Evolutionary conservation across 805 yeast genomes (phyloP).

Genomic region (Candida sphagnicola): DNA sequence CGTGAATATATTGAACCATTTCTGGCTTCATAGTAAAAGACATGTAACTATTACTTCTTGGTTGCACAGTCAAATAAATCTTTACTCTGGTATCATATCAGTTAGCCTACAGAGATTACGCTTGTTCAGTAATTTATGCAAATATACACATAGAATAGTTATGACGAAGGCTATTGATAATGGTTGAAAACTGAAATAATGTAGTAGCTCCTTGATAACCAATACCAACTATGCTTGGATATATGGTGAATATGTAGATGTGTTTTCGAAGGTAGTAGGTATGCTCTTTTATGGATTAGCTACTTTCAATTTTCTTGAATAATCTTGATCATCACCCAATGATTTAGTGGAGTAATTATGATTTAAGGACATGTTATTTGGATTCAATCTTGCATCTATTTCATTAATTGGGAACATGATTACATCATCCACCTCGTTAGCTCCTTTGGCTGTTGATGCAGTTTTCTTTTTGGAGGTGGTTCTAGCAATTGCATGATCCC

Average conservation of each 20-base stretch:
- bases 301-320: constrained; percentile 28
- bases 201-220: too few relatives aligned
- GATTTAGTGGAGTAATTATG: constrained; percentile 25
- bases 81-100: too few relatives aligned
- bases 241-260: too few relatives aligned
- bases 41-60: background rate
- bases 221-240: too few relatives aligned
- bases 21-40: too few relatives aligned
- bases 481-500: constrained; percentile 19
- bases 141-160: too few relatives aligned
- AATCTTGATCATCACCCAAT: constrained; percentile 31
- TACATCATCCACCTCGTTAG: constrained; percentile 11
- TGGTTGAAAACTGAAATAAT: too few relatives aligned
- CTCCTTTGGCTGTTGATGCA: constrained; percentile 4
- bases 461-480: constrained; percentile 28
- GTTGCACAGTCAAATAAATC: background rate
- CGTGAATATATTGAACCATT: constrained; percentile 3
- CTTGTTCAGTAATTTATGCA: too few relatives aligned
- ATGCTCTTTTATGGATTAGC: constrained; percentile 26
- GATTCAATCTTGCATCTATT: constrained; percentile 20
- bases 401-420: constrained; percentile 34
- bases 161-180: too few relatives aligned
- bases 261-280: too few relatives aligned
- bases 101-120: too few relatives aligned
- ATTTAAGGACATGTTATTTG: constrained; percentile 22